Percentiles rank a stretch among this genome's conserved stretches.
These are phyloP conservation scores for Pythium folliculosum DNA, from an alignment of 352 stramenopile genomes.

Conservation along the genomic window DNA sequence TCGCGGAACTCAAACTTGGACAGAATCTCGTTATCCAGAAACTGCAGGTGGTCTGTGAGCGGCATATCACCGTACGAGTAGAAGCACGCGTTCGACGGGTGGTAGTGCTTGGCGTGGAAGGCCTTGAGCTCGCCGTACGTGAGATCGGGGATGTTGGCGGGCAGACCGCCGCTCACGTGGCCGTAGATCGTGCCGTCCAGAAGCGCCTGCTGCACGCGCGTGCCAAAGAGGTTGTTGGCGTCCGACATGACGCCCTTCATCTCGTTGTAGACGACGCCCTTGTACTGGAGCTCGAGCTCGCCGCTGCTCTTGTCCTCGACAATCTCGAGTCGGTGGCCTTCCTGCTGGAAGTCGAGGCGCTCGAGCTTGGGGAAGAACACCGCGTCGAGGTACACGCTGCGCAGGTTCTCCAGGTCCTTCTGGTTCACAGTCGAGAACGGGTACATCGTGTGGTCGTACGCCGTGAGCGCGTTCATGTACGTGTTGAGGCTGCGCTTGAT, in stretches of 20 bases:
- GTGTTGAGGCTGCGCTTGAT: conserved; percentile 98
- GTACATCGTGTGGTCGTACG: conserved; percentile 98
- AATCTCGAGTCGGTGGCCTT: conserved; percentile 78
- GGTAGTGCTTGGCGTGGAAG: conserved; percentile 88
- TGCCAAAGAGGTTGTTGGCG: conserved; percentile 92
- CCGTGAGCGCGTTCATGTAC: conserved; percentile 99
- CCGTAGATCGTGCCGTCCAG: conserved; percentile 90
- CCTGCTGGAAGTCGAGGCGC: conserved; percentile 76
- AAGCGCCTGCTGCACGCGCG: conserved; percentile 89
- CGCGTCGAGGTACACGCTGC: conserved; percentile 97
- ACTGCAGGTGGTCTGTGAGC: conserved; percentile 74
- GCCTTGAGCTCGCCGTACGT: conserved; percentile 74
- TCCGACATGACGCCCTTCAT: conserved; percentile 99
- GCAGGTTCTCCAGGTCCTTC: conserved; percentile 98
- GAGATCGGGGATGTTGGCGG: conserved; percentile 66
- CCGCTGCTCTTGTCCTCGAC: conserved; percentile 32
- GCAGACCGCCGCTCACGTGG: conserved; percentile 81
- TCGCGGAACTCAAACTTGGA: conserved; percentile 60
- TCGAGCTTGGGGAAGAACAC: conserved; percentile 94
- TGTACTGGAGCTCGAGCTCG: conserved; percentile 60
- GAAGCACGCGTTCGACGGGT: conserved; percentile 89
- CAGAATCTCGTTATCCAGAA: conserved; percentile 71
- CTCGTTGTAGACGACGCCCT: conserved; percentile 99
- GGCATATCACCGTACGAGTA: conserved; percentile 90
- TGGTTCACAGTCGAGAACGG: conserved; percentile 97